Evolutionary conservation across 768 basidiomycete species (phyloP).

Genomic region (Lactarius quietus): DNA sequence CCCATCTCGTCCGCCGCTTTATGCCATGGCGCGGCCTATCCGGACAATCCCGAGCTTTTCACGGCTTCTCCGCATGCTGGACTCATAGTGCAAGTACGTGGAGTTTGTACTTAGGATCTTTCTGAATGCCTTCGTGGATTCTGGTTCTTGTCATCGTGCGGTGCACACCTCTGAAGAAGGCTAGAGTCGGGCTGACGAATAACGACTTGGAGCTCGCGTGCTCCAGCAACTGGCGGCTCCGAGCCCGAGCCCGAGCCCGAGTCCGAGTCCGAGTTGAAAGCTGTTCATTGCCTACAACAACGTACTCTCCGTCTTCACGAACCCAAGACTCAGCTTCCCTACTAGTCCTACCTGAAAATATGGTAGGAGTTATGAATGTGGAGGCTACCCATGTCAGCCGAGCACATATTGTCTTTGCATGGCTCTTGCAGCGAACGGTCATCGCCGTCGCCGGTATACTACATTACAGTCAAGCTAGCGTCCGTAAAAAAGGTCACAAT

Average conservation of each 20-base stretch:
- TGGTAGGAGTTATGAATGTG: constrained; percentile 8
- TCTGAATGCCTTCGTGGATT: too few relatives aligned
- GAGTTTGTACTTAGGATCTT: too few relatives aligned
- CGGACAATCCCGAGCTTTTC: too few relatives aligned
- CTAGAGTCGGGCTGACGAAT: constrained; percentile 67
- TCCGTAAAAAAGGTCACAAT: background rate
- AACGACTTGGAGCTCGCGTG: constrained; percentile 53
- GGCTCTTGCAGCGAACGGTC: too few relatives aligned
- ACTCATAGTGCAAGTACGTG: too few relatives aligned
- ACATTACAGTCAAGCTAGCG: constrained; percentile 28
- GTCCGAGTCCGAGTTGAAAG: constrained; percentile 61
- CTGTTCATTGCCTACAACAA: constrained; percentile 72
- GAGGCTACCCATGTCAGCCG: background rate
- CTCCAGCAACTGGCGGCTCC: too few relatives aligned
- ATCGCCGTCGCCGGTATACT: constrained; percentile 39
- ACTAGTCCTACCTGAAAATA: background rate
- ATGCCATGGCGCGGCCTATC: too few relatives aligned
- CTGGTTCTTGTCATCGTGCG: constrained; percentile 30
- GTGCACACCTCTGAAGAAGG: constrained; percentile 75
- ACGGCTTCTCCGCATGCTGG: too few relatives aligned
- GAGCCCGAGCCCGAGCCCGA: too few relatives aligned
- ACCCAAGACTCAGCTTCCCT: background rate
- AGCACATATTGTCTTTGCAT: background rate
- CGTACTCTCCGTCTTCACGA: constrained; percentile 37
- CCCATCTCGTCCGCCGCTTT: too few relatives aligned